Conservation (phyloP, 768 basidiomycete species). For the Mycena olivaceomarginata region DNA sequence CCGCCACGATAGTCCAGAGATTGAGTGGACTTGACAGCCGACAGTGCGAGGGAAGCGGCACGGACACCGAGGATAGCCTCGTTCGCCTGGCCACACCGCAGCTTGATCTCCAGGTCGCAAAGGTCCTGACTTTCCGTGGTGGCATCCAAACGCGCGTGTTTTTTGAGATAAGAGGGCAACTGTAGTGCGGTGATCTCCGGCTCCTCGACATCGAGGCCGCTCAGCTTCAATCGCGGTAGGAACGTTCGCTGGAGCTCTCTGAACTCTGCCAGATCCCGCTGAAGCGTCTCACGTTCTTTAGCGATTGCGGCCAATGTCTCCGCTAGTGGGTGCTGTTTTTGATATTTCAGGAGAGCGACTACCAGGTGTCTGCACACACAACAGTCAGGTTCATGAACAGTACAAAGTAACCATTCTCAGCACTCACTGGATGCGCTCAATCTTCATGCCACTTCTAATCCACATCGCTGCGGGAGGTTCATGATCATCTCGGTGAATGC, state of each 20-base stretch:
- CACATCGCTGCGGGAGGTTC: slow-evolving; percentile 15
- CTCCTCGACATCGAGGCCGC: slow-evolving; percentile 32
- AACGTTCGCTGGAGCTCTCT: slow-evolving; percentile 21
- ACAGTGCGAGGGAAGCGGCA: slow-evolving; percentile 20
- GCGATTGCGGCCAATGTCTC: slow-evolving; percentile 19
- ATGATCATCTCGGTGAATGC: background rate
- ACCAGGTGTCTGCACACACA: background rate
- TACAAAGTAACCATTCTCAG: too few species aligned
- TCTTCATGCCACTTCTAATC: slow-evolving; percentile 25
- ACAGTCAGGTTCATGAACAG: background rate
- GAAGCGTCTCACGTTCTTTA: slow-evolving; percentile 6
- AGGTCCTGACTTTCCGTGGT: slow-evolving; percentile 3
- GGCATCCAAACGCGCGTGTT: slow-evolving; percentile 13
- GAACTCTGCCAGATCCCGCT: slow-evolving; percentile 20
- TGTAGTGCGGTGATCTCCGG: slow-evolving; percentile 33
- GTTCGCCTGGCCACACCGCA: slow-evolving; percentile 26
- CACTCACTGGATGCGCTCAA: slow-evolving; percentile 33
- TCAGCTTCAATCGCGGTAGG: slow-evolving; percentile 23
- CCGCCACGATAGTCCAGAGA: slow-evolving; percentile 24
- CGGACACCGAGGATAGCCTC: slow-evolving; percentile 20
- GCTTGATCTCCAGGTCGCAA: slow-evolving; percentile 13
- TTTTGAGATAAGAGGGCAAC: slow-evolving; percentile 31
- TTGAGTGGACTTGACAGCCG: slow-evolving; percentile 17
- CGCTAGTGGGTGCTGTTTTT: slow-evolving; percentile 24
- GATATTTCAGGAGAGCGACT: slow-evolving; percentile 16